Evolutionary conservation across 495 filamentous ascomycete genomes (phyloP), one percentile per base, ranked within the genome.

Genomic region (Lepidopterella palustris): DNA sequence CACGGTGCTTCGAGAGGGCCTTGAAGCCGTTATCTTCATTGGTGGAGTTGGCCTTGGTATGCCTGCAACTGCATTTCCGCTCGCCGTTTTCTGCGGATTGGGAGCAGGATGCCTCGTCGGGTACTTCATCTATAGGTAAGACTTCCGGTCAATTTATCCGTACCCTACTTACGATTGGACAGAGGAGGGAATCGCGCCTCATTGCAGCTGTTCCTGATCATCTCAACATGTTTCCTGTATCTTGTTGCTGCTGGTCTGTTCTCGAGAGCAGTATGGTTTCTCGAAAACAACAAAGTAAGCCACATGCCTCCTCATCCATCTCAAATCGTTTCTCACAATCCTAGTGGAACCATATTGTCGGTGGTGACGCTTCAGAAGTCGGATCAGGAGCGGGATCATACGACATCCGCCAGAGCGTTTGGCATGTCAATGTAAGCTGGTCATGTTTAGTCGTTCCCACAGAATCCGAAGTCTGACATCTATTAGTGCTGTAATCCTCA

Each of bases 331-430:
- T 42, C 57, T 65, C 28, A 61, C 53, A 18, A 24, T 0, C 83
- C 42, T 32, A 79, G 53, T 92, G 87, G 87, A 84, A 83, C 60
- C 77, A 82, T 11, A 18, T 78, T 8, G 76, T 87, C 40, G 90
- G 90, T 15, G 82, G 84, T 9, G 91, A 96, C 71, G 83, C 82
- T 2, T 77, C 81, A 0, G 91, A 95, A 69, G 75, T 80, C 1
- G 92, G 92, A 2, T 70, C 80, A 9, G 92, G 92, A 0, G 80
- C 91, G 0, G 92, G 92, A 3, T 93, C 89, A 0, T 97, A 97
- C 73, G 85, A 96, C 69, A 92, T 96, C 62, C 77, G 78, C 26
- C 74, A 84, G 62, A 91, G 83, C 49, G 90, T 96, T 2, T 96
- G 92, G 92, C 92, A 97, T 68, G 83, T 95, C 51, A 95, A 96